Percentiles rank a stretch among this genome's conserved stretches.
These are phyloP conservation scores for Ogataea sp. DNA, from an alignment of 805 yeast genomes.

Conservation along the genomic window DNA sequence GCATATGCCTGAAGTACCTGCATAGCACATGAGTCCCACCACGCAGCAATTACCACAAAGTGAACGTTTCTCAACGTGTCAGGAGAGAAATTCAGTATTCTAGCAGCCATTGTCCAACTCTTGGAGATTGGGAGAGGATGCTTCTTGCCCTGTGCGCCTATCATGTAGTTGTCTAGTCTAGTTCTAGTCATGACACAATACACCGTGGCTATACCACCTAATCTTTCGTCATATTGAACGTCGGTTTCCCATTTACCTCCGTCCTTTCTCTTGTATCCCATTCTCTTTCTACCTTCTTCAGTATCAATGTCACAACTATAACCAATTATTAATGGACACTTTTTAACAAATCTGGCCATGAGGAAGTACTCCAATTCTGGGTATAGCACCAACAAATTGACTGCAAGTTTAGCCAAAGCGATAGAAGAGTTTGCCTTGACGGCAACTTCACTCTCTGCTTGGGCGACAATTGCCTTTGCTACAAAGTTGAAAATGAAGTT, in stretches of 20 bases:
- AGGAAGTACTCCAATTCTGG: slow-evolving; percentile 48
- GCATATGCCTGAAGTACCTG: slow-evolving; percentile 54
- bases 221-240: slow-evolving; percentile 70
- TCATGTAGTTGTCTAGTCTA: slow-evolving; percentile 18
- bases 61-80: slow-evolving; percentile 57
- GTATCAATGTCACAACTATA: slow-evolving; percentile 69
- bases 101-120: slow-evolving; percentile 68
- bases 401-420: slow-evolving; percentile 66
- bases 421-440: slow-evolving; percentile 71
- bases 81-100: slow-evolving; percentile 52
- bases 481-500: slow-evolving; percentile 74
- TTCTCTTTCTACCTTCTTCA: slow-evolving; percentile 68
- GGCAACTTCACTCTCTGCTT: slow-evolving; percentile 87
- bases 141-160: slow-evolving; percentile 9
- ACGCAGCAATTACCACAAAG: slow-evolving; percentile 60
- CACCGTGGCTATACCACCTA: slow-evolving; percentile 78
- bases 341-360: slow-evolving; percentile 79
- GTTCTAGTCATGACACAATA: slow-evolving; percentile 68
- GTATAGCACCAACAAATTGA: slow-evolving; percentile 38
- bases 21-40: slow-evolving; percentile 86
- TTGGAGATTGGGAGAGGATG: slow-evolving; percentile 52
- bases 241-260: slow-evolving; percentile 51
- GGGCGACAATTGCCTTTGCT: slow-evolving; percentile 80
- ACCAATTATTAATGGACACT: slow-evolving; percentile 86
- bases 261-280: slow-evolving; percentile 76